Conservation (phyloP, 2,329 filamentous ascomycete genomes). For the Westerdykella aurantiaca region DNA sequence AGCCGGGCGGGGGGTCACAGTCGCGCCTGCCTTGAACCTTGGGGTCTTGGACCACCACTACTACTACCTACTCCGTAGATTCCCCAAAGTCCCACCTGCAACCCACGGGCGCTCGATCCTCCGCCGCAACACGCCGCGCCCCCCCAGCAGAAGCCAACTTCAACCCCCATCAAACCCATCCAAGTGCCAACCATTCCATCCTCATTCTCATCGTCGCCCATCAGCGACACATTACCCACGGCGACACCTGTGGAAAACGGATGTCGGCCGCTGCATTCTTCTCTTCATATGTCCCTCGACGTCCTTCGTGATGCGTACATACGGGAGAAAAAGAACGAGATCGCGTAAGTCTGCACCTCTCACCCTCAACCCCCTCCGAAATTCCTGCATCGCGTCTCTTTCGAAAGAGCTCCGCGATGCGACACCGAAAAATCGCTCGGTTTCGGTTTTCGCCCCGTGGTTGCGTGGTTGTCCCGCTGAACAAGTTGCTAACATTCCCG, state of each 20-base stretch:
- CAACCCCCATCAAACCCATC: conserved; percentile 7
- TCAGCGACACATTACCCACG: conserved; percentile 18
- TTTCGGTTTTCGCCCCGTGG: conserved; percentile 33
- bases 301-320: conserved; percentile 38
- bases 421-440: conserved; percentile 39
- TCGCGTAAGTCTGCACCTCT: conserved; percentile 39
- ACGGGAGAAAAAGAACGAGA: conserved; percentile 39
- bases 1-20: too few species aligned
- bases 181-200: conserved; percentile 17
- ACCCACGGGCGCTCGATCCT: too few species aligned
- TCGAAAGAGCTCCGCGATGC: conserved; percentile 25
- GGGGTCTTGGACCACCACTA: too few species aligned
- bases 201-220: conserved; percentile 33
- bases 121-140: too few species aligned
- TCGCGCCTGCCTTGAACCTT: too few species aligned
- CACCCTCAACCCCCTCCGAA: conserved; percentile 1
- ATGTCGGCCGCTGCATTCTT: conserved; percentile 40
- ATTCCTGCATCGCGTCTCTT: conserved; percentile 23
- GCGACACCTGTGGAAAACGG: conserved; percentile 43
- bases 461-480: conserved; percentile 34
- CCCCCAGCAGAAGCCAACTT: conserved; percentile 1
- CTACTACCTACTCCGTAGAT: too few species aligned
- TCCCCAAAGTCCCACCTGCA: too few species aligned
- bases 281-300: conserved; percentile 46
- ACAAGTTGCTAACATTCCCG: neutral